phyloP scores from a whole-genome alignment of 1,139 yeast species.

The Suhomyces kunorum region DNA sequence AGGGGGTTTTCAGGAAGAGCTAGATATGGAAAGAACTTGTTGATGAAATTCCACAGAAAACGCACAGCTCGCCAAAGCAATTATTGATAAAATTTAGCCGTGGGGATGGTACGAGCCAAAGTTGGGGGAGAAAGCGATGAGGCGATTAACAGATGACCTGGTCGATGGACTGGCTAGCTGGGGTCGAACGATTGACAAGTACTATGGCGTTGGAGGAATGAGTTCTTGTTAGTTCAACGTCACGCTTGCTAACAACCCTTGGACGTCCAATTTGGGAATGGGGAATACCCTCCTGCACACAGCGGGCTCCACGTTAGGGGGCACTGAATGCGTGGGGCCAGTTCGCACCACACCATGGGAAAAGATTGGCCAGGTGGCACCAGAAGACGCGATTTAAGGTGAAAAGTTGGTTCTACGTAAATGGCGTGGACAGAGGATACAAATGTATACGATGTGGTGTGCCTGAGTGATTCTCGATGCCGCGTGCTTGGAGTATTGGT shows the following conservation, averaged over 20 bases:
- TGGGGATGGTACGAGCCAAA: too few species aligned
- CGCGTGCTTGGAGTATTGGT: too few species aligned
- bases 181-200: neutral
- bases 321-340: constrained; percentile 3
- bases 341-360: too few species aligned
- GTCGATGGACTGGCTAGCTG: neutral
- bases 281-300: constrained; percentile 10
- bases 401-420: neutral
- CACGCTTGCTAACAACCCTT: constrained; percentile 15
- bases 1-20: too few species aligned
- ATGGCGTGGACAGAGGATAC: too few species aligned
- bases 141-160: neutral
- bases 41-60: neutral
- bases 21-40: neutral
- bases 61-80: neutral
- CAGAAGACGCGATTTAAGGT: neutral
- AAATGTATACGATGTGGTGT: too few species aligned
- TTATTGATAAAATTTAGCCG: neutral
- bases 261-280: constrained; percentile 12
- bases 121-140: neutral
- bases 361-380: too few species aligned
- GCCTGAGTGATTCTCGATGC: neutral
- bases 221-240: constrained; percentile 6
- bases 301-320: constrained; percentile 9
- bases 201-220: constrained; percentile 6